These are phyloP conservation scores for Erodium maritimum DNA, from an alignment of 345 rosid species.

Conservation along the genomic window DNA sequence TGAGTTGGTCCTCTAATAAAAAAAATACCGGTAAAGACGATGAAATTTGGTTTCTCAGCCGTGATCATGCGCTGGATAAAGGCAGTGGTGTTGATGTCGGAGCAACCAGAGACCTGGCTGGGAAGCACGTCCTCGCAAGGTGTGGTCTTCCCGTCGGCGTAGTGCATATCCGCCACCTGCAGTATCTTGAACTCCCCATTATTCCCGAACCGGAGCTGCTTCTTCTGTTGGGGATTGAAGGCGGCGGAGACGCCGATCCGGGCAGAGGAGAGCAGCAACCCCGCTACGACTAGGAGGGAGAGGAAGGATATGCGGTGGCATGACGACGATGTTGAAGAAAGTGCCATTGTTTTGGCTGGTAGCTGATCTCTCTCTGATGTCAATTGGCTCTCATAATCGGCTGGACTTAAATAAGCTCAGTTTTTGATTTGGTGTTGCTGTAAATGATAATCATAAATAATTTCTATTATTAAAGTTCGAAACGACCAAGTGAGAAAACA, in stretches of 20 bases:
- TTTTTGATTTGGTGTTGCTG: too few relatives aligned
- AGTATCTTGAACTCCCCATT: slow-evolving; percentile 71
- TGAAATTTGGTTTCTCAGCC: slow-evolving; percentile 72
- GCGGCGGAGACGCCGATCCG: background rate
- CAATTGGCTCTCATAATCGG: too few relatives aligned
- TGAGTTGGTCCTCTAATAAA: too few relatives aligned
- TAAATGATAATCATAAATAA: too few relatives aligned
- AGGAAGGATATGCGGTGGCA: background rate
- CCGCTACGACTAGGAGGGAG: background rate
- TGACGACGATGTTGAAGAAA: too few relatives aligned
- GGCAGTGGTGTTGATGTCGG: slow-evolving; percentile 81
- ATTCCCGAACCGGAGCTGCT: slow-evolving; percentile 34
- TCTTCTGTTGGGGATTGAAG: background rate
- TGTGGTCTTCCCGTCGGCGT: slow-evolving; percentile 50
- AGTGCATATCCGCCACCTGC: slow-evolving; percentile 95
- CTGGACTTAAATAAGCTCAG: too few relatives aligned
- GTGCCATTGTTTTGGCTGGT: too few relatives aligned
- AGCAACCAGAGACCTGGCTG: slow-evolving; percentile 38
- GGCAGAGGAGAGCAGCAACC: background rate
- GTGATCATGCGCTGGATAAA: slow-evolving; percentile 56
- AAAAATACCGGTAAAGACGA: slow-evolving; percentile 71
- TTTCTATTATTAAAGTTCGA: too few relatives aligned
- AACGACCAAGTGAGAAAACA: too few relatives aligned
- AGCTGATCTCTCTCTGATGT: too few relatives aligned
- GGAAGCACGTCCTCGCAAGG: slow-evolving; percentile 44